Evolutionary conservation across 768 basidiomycete genomes (phyloP).

Genomic region (Trametes maxima): DNA sequence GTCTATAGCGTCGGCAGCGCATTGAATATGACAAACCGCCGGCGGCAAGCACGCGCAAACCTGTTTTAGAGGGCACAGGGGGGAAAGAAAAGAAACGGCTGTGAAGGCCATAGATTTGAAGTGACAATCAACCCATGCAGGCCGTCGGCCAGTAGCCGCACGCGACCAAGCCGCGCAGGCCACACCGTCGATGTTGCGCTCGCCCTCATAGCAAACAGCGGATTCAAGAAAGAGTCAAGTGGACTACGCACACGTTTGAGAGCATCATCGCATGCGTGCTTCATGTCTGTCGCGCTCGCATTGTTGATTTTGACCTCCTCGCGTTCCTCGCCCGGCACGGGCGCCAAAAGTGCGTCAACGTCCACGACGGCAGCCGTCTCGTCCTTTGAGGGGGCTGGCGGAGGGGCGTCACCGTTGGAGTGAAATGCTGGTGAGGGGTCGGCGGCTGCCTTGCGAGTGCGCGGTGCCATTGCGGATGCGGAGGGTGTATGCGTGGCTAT

Average conservation of each 20-base stretch:
- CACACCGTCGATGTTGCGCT: background rate
- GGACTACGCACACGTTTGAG: conserved; percentile 72
- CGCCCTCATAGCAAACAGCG: background rate
- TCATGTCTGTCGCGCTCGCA: conserved; percentile 51
- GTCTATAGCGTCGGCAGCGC: background rate
- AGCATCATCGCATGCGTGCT: conserved; percentile 75
- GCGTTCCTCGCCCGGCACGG: conserved; percentile 28
- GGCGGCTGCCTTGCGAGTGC: conserved; percentile 22
- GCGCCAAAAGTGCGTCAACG: conserved; percentile 23
- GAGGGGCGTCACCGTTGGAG: conserved; percentile 11
- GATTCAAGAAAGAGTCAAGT: conserved; percentile 26
- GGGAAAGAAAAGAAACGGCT: background rate
- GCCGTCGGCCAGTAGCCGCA: background rate
- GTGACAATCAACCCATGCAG: background rate
- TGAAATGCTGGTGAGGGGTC: background rate
- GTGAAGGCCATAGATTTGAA: background rate
- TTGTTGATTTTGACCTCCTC: conserved; percentile 55
- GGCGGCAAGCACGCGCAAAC: background rate
- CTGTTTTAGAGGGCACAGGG: background rate
- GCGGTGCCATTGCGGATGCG: conserved; percentile 22
- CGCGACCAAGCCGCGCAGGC: background rate
- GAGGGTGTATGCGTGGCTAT: conserved; percentile 5
- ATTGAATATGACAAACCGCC: background rate
- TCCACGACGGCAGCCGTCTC: conserved; percentile 6
- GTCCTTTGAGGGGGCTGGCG: conserved; percentile 2